A percentile compares a stretch with the other conserved stretches of the same genome.
phyloP scores from a whole-genome alignment of 1,284 basidiomycete species.

The Farysia itapuensis region DNA sequence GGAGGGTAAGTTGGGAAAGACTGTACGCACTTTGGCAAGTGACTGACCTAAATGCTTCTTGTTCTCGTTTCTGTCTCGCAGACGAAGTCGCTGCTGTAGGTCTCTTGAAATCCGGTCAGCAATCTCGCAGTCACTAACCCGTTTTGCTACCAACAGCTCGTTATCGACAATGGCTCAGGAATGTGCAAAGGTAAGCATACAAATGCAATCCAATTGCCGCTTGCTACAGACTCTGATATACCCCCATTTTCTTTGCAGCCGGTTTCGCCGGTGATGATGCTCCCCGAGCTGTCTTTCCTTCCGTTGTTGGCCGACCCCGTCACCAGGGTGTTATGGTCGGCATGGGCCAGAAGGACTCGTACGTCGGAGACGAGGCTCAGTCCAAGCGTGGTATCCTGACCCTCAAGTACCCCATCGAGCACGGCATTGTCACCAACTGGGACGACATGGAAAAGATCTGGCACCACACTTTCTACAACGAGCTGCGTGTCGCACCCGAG shows the following conservation, averaged over 20 bases:
- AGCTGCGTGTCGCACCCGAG: constrained; percentile 67
- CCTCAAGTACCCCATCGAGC: constrained; percentile 68
- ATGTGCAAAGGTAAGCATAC: constrained; percentile 60
- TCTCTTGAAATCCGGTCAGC: too few relatives aligned
- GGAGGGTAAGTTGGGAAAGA: constrained; percentile 39
- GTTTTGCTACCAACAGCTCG: constrained; percentile 38
- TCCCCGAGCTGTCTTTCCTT: constrained; percentile 75
- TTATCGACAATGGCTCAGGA: constrained; percentile 61
- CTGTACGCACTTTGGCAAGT: neutral
- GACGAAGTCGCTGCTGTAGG: constrained; percentile 60
- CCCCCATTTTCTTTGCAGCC: constrained; percentile 25
- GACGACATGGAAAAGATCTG: constrained; percentile 61
- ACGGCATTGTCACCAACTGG: constrained; percentile 89
- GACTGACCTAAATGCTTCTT: neutral
- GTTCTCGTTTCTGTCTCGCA: constrained; percentile 4
- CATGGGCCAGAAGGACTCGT: constrained; percentile 63
- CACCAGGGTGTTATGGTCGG: constrained; percentile 86
- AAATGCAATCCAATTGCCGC: too few relatives aligned
- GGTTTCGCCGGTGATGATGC: constrained; percentile 75
- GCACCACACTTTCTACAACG: constrained; percentile 63
- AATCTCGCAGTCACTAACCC: too few relatives aligned
- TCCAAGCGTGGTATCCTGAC: constrained; percentile 94
- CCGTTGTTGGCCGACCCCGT: constrained; percentile 81
- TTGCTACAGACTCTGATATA: too few relatives aligned
- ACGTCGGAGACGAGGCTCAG: constrained; percentile 77